These are phyloP conservation scores for Saturnispora zaruensis DNA, from an alignment of 805 yeast genomes.

Conservation along the genomic window DNA sequence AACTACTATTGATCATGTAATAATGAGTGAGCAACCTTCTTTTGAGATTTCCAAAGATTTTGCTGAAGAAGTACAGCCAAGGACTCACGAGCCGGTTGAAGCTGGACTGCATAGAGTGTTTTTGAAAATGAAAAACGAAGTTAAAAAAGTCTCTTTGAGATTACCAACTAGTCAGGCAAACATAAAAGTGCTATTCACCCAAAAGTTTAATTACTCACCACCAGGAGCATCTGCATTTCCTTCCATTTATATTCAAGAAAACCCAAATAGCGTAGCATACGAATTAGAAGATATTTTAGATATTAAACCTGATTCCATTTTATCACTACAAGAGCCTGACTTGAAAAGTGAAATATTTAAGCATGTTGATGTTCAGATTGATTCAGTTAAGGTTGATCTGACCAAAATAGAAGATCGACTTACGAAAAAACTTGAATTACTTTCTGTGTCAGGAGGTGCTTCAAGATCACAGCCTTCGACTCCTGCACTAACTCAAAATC, in stretches of 20 bases:
- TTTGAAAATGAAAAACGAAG: conserved; percentile 42
- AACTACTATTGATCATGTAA: conserved; percentile 6
- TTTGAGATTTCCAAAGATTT: too few species aligned
- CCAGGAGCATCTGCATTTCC: conserved; percentile 46
- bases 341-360: conserved; percentile 17
- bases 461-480: background rate
- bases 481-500: background rate
- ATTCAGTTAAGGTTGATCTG: conserved; percentile 22
- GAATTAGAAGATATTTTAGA: conserved; percentile 76
- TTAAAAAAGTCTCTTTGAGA: conserved; percentile 43
- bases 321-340: conserved; percentile 48
- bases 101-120: conserved; percentile 28
- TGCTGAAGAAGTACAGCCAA: background rate
- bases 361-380: conserved; percentile 24
- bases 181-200: conserved; percentile 67
- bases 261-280: conserved; percentile 50
- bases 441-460: conserved; percentile 7
- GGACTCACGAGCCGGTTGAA: background rate
- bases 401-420: conserved; percentile 21
- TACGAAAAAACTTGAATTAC: conserved; percentile 18
- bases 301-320: conserved; percentile 48
- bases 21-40: background rate
- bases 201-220: conserved; percentile 79
- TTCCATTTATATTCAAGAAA: conserved; percentile 64
- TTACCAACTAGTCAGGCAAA: conserved; percentile 44